phyloP scores from a whole-genome alignment of 345 rosid species.

The Linum tenue region DNA sequence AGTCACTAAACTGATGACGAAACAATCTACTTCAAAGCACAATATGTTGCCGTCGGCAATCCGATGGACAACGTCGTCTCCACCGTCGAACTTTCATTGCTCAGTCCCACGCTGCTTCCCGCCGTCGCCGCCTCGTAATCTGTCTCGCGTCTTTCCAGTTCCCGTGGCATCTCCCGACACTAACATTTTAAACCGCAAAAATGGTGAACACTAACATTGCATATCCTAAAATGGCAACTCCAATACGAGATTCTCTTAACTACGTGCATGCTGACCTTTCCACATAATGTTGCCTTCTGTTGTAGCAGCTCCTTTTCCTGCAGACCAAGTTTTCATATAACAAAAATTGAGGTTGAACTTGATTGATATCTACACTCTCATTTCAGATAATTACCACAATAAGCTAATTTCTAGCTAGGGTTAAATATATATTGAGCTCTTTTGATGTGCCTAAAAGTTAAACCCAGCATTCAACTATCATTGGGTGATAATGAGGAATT shows the following conservation, averaged over 20 bases:
- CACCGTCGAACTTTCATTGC: conserved; percentile 30
- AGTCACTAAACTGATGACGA: no score
- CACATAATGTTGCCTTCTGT: conserved; percentile 33
- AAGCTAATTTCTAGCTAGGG: no score
- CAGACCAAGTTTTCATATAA: neutral
- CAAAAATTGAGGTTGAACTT: neutral
- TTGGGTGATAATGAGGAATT: no score
- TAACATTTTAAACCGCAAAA: neutral
- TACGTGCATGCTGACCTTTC: conserved; percentile 21
- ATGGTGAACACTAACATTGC: neutral
- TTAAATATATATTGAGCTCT: no score
- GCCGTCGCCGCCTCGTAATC: neutral
- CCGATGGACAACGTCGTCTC: conserved; percentile 47
- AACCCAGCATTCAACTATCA: no score
- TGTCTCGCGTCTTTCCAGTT: neutral
- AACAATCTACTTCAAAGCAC: neutral
- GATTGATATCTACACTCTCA: no score
- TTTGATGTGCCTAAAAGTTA: no score
- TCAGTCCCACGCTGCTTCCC: conserved; percentile 8
- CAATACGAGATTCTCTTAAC: neutral
- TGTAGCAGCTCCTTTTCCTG: conserved; percentile 43
- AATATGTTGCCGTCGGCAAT: conserved; percentile 16
- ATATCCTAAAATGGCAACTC: neutral
- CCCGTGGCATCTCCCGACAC: conserved; percentile 16
- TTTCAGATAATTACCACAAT: neutral